Evolutionary conservation across 352 stramenopile genomes (phyloP), one percentile per base, ranked within the genome.

Genomic region (Globisporangium megalacanthum): DNA sequence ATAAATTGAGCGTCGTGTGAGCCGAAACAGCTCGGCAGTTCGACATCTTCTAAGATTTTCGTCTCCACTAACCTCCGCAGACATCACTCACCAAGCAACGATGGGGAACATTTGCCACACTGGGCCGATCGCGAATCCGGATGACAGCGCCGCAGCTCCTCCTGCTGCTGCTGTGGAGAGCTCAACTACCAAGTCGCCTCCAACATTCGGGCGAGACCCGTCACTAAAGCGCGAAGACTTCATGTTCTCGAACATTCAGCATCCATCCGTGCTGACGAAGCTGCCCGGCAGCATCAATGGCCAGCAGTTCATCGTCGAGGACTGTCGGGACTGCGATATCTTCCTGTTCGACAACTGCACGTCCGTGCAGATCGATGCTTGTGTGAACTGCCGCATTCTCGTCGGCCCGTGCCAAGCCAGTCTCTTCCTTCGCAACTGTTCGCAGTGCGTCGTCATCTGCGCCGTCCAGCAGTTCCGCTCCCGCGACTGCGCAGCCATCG

Each of bases 221-320:
- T 74, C 58, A 29, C 67, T 92, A 58, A 89, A 85, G 44, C 74
- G 72, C 39, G 79, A 87, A 50, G 78, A 92, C 57, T 90, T 72
- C 25, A 76, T 89, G 65, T 85, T 87, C 60, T 68, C 77, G 46
- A 69, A 72, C 54, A 64, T 77, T 31, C 61, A 68, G 22, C 66
- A 60, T 20, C 64, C 72, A 5, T 73, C 66, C 3, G 69, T 72
- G 44, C 67, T 89, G 19, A 51, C 70, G 45, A 88, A 86, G 54
- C 64, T 71, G 22, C 79, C 82, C 2, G 82, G 82, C 31, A 78
- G 52, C 52, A 73, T 92, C 59, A 82, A 79, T 49, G 82, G 82
- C 47, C 79, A 92, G 73, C 82, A 92, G 56, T 92, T 92, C 62
- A 64, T 92, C 54, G 67, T 92, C 49, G 80, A 92, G 45, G 68